phyloP scores from a whole-genome alignment of 805 yeast genomes.

The Brettanomyces naardenensis region DNA sequence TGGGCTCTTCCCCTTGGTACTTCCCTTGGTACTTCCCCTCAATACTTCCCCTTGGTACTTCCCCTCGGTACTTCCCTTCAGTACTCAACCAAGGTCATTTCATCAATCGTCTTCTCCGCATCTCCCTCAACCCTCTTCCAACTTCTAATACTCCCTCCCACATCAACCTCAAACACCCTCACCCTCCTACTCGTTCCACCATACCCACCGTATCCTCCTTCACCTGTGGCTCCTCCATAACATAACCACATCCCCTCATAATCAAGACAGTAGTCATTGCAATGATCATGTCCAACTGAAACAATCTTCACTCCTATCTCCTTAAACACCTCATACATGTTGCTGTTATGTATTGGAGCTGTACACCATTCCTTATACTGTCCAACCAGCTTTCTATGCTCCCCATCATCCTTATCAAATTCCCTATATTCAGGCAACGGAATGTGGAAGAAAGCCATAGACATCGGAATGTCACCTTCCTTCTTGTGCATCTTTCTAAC shows the following conservation, averaged over 20 bases:
- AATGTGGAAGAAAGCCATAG: conserved; percentile 92
- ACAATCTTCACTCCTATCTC: conserved; percentile 67
- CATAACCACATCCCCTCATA: conserved; percentile 70
- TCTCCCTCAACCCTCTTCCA: conserved; percentile 70
- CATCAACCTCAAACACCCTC: conserved; percentile 62
- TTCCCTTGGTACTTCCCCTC: no score
- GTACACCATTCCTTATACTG: conserved; percentile 62
- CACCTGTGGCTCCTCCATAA: conserved; percentile 90
- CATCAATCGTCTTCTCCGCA: conserved; percentile 26
- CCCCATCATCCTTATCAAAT: conserved; percentile 12
- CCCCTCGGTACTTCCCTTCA: no score
- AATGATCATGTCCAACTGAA: conserved; percentile 92
- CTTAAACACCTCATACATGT: conserved; percentile 51
- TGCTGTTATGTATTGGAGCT: conserved; percentile 66
- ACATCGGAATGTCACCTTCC: conserved; percentile 30
- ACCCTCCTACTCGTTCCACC: conserved; percentile 80
- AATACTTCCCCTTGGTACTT: no score
- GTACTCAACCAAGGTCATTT: neutral
- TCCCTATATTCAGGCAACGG: conserved; percentile 82
- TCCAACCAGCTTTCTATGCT: conserved; percentile 43
- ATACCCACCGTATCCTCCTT: conserved; percentile 95
- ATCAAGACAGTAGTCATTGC: conserved; percentile 79
- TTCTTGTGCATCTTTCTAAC: conserved; percentile 10
- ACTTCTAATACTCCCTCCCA: conserved; percentile 35
- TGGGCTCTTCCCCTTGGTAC: no score